Evolutionary conservation across 192 early-diverging fungal species (phyloP), one percentile per base, ranked within the genome.

Genomic region (Dimargaris cristalligena): DNA sequence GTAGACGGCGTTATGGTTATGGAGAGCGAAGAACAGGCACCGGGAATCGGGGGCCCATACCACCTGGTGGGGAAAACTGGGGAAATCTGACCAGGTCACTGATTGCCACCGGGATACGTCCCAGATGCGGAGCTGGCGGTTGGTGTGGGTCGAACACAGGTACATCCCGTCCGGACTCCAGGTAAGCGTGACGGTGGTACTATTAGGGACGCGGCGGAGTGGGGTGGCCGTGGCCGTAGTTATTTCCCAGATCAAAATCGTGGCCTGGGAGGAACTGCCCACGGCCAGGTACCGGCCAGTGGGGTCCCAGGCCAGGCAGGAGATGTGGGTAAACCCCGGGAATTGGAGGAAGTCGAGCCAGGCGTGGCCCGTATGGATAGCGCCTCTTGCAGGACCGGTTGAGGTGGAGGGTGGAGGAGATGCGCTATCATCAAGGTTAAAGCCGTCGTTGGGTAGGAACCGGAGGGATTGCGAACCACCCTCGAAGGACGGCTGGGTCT

Each of bases 71-170:
- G 67, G 47, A 33, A 56, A 58, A 20, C 55, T 61, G 10, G 51
- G 34, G 52, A 74, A 63, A 13, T 75, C 70, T 0, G 69, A 71
- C 73, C 73, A 75, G 46, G 71, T 62, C 0, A 63, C 63, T 20
- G 69, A 75, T 0, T 60, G 51, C 73, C 73, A 75, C 41, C 49
- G 23, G 41, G 67, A 63, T 0, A 68, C 68, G 47, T 75, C 73
- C 73, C 73, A 75, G n/a, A 75, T 63, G 28, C 73, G 61, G 46
- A 75, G 61, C 47, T 71, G 69, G 20, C 67, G 62, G 31, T 68
- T 66, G 0, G 72, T 66, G 52, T 74, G 72, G 22, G 66, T 66
- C 9, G 72, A 70, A 0, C 64, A 56, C 20, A 70, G 52, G 34
- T 70, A 63, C 41, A 60, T 47, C 28, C 67, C 72, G 46, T 66